These are phyloP conservation scores for Acrocalymma vagum DNA, from an alignment of 2,329 filamentous ascomycete species.

Conservation along the genomic window DNA sequence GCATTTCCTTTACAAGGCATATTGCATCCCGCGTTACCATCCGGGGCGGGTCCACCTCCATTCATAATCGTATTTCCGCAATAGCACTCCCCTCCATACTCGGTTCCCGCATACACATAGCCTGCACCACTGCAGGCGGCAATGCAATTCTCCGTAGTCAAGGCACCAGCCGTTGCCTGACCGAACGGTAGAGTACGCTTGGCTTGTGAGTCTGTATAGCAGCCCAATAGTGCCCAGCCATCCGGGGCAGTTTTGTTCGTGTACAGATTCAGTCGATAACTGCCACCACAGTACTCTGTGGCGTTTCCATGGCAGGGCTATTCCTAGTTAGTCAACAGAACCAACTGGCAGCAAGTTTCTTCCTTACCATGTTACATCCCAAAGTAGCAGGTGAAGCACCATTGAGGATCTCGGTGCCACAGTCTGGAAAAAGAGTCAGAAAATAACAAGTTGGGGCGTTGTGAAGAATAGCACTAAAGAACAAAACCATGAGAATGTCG, in stretches of 20 bases:
- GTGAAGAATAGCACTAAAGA: slow-evolving; percentile 2
- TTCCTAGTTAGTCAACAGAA: too few relatives aligned
- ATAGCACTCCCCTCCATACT: slow-evolving; percentile 27
- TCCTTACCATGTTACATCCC: slow-evolving; percentile 50
- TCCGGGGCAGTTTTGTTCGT: slow-evolving; percentile 1
- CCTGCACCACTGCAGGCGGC: slow-evolving; percentile 13
- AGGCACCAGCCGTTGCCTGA: slow-evolving; percentile 5
- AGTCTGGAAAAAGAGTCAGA: slow-evolving; percentile 22
- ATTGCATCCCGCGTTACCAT: slow-evolving; percentile 50
- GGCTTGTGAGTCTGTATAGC: slow-evolving; percentile 15
- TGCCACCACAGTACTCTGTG: slow-evolving; percentile 29
- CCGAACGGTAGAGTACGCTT: slow-evolving; percentile 10
- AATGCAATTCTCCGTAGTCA: slow-evolving; percentile 22
- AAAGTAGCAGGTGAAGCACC: slow-evolving; percentile 18
- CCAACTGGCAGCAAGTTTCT: too few relatives aligned
- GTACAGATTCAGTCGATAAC: slow-evolving; percentile 10
- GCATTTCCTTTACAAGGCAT: slow-evolving; percentile 32
- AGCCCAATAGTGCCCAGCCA: slow-evolving; percentile 11
- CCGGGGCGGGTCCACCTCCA: slow-evolving; percentile 24
- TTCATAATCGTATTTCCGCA: slow-evolving; percentile 26
- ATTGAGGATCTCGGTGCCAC: slow-evolving; percentile 20
- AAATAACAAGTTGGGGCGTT: slow-evolving; percentile 5
- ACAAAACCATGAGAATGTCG: slow-evolving; percentile 11
- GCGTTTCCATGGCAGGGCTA: too few relatives aligned
- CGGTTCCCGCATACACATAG: slow-evolving; percentile 21